Base-by-base conservation (phyloP, 306 rosid genomes). In the Quercus gilva region DNA sequence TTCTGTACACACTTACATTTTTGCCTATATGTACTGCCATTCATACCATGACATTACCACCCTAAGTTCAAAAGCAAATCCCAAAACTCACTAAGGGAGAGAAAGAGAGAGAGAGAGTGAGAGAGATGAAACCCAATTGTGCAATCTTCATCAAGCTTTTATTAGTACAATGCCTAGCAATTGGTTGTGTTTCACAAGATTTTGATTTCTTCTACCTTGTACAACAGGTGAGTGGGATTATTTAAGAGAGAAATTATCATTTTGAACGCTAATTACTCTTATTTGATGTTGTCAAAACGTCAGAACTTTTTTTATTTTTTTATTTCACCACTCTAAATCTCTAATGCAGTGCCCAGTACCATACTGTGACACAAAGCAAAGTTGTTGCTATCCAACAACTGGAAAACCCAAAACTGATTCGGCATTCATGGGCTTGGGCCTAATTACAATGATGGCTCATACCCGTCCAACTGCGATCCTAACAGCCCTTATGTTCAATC, bases 361-460 rank as follows among this genome's bases (percentile, higher is more conserved):
- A 35, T 35, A 35, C 41, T 35, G 8, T 35, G 41, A 35, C 2
- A 35, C 2, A 35, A 35, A 35, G 8, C 41, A 6, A 35, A 35
- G 41, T 35, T 35, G 41, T 35, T 35, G 7, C 41, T 35, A 35
- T 35, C 41, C 8, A 35, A 56, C 56, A 19, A 81, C 83, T 0
- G 86, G 86, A 57, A 84, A 79, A 82, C 86, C 86, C 15, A 75
- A 33, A 7, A n/a, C 79, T 1, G 57, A 76, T 25, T 86, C 45
- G 55, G 71, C 53, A 79, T 87, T 75, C 78, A 77, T 74, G 90
- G 90, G 5, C 63, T 84, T 25, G 79, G 90, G 90, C 88, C 90
- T 7, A 73, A 71, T 70, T 84, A 55, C 70, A 73, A 19, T 23
- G 31, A 84, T 53, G 84, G 84, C 20, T 76, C 90, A 19, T 84